Base-by-base conservation (phyloP, 2,329 filamentous ascomycete species). In the Metarhizium sp. region DNA sequence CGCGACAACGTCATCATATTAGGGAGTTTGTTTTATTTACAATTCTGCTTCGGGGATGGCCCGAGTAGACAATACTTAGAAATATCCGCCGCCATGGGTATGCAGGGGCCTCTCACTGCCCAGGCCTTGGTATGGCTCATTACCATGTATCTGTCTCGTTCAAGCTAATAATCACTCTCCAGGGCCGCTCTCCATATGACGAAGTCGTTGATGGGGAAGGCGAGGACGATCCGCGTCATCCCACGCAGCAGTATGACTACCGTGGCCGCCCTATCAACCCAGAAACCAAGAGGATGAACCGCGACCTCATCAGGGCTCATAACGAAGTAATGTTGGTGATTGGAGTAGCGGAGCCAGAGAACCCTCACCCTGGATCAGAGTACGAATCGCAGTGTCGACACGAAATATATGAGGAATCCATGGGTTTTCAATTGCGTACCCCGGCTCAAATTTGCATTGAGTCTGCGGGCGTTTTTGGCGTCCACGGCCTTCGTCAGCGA, bases 291-390 rank as follows among this genome's bases (percentile, higher is more conserved):
- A 70, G 71, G 13, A 75, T 81, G 59, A 82, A 82, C 59, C 74
- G 76, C 51, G 77, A 81, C 56, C 75, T 83, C 36, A 79, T 84
- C 30, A 74, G 81, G 52, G 76, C 81, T 10, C 81, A 84, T 61
- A 84, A 84, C 59, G 80, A 84, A 59, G 81, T 84, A 3, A 84
- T 84, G 81, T 73, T 77, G 18, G 79, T 82, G 10, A 84, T 84
- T 43, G 81, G 81, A 5, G 81, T 84, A 4, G 81, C 80, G 8
- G 81, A 84, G 61, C 78, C 80, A 14, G 80, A 84, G 53, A 76
- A 75, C 52, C 67, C 68, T 7, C 62, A 62, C 4, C 64, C 68
- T 25, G 70, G 72, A 4, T 68, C 70, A 5, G 71, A 76, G 52
- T 64, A 67, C 6, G 73, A 76, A 45, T 66, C 69, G 2, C 68